Evolutionary conservation across 306 rosid species (phyloP).

Genomic region (Rosa chinensis): DNA sequence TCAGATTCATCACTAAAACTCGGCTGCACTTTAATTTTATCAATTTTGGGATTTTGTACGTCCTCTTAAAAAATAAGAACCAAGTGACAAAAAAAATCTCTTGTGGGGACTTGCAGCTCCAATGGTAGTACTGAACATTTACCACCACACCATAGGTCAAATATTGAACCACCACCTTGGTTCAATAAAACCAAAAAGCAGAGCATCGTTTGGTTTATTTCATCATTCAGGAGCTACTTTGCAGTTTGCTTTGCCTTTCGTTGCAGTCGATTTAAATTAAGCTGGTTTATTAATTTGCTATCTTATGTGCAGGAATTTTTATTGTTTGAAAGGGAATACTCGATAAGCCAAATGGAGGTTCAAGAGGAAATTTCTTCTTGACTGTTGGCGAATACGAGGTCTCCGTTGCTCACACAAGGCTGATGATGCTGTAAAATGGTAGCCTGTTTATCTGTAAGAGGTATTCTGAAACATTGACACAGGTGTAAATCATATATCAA

Average conservation of each 20-base stretch:
- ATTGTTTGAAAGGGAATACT: slow-evolving; percentile 73
- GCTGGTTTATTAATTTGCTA: slow-evolving; percentile 20
- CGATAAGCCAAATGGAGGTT: slow-evolving; percentile 68
- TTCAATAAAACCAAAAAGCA: background rate
- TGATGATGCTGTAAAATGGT: background rate
- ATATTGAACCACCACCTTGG: background rate
- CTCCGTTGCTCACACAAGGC: slow-evolving; percentile 6
- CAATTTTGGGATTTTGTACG: background rate
- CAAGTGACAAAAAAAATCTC: background rate
- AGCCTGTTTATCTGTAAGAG: background rate
- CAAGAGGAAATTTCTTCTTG: slow-evolving; percentile 36
- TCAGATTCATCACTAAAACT: background rate
- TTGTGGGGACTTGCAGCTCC: background rate
- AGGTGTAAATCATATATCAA: slow-evolving; percentile 1
- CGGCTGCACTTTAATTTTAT: background rate
- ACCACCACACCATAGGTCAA: background rate
- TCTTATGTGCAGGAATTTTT: slow-evolving; percentile 59
- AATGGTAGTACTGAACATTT: background rate
- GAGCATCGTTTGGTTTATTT: background rate
- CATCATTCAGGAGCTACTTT: slow-evolving; percentile 7
- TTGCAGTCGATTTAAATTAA: background rate
- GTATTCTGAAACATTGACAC: background rate
- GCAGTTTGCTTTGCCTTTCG: background rate
- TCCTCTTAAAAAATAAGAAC: background rate
- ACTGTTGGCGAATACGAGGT: slow-evolving; percentile 10